A percentile compares a stretch with the other conserved stretches of the same genome.
phyloP scores from a whole-genome alignment of 2,329 filamentous ascomycete genomes.

The Pleurostoma richardsiae region DNA sequence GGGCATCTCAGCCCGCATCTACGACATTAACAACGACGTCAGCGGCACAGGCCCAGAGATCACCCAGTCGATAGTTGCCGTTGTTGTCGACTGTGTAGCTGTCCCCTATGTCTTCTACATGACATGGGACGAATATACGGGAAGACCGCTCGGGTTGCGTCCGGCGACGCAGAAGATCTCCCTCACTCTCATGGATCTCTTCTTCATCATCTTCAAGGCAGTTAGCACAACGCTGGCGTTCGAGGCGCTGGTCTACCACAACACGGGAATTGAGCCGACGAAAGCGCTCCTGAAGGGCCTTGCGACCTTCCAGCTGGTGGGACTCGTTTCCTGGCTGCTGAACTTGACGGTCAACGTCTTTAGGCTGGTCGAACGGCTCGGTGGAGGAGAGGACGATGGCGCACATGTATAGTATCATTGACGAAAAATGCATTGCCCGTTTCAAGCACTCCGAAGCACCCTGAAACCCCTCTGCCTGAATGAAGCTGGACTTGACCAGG shows the following conservation, averaged over 20 bases:
- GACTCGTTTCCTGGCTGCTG: constrained; percentile 81
- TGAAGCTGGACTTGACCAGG: too few relatives aligned
- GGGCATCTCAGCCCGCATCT: constrained; percentile 72
- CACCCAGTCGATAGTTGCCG: constrained; percentile 80
- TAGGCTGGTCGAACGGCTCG: constrained; percentile 58
- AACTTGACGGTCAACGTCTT: constrained; percentile 87
- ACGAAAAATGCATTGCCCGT: too few relatives aligned
- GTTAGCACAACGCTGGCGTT: constrained; percentile 90
- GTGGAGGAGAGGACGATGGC: constrained; percentile 43
- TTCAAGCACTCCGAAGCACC: too few relatives aligned
- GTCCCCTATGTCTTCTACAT: constrained; percentile 90
- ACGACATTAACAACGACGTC: constrained; percentile 47
- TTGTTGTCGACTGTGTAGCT: constrained; percentile 83
- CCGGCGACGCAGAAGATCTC: constrained; percentile 80
- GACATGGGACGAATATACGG: constrained; percentile 93
- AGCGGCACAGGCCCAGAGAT: constrained; percentile 38
- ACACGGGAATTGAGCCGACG: constrained; percentile 11
- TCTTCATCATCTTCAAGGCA: constrained; percentile 97
- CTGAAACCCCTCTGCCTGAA: too few relatives aligned
- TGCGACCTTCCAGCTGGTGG: constrained; percentile 73
- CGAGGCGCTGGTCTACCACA: constrained; percentile 65
- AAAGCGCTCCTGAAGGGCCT: constrained; percentile 49
- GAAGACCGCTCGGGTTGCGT: constrained; percentile 84
- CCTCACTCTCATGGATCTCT: constrained; percentile 83
- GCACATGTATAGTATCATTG: constrained; percentile 14